phyloP scores from a whole-genome alignment of 129 eudicot genomes.

The Glebionis coronaria region DNA sequence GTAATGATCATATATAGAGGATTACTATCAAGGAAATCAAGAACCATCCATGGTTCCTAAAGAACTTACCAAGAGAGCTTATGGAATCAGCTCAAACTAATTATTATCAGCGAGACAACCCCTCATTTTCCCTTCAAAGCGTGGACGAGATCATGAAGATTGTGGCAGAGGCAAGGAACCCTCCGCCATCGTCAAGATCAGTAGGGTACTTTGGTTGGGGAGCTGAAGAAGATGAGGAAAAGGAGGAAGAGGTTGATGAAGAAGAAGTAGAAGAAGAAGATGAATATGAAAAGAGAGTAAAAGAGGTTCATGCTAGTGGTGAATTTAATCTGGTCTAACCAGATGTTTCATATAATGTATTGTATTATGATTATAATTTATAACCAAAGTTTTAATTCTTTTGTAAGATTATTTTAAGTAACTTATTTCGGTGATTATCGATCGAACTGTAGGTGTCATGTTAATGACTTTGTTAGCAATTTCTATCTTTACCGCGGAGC shows the following conservation, averaged over 20 bases:
- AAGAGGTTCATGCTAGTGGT: slow-evolving; percentile 67
- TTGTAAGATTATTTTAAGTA: slow-evolving; percentile 12
- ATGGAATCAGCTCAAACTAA: slow-evolving; percentile 58
- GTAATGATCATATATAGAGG: slow-evolving; percentile 43
- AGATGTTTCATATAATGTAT: slow-evolving; percentile 1
- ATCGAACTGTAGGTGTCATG: neutral
- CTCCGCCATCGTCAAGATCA: slow-evolving; percentile 43
- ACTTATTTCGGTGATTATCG: neutral
- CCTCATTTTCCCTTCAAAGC: slow-evolving; percentile 53
- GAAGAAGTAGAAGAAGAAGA: slow-evolving; percentile 60
- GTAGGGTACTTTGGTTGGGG: slow-evolving; percentile 57
- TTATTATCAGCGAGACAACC: slow-evolving; percentile 53
- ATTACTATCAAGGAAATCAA: slow-evolving; percentile 65
- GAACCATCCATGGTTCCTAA: slow-evolving; percentile 84
- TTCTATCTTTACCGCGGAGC: too few species aligned
- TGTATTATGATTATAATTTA: slow-evolving; percentile 14
- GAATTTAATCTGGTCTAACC: slow-evolving; percentile 38
- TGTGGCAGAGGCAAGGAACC: slow-evolving; percentile 65
- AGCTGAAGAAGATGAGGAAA: slow-evolving; percentile 43
- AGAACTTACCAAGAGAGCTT: slow-evolving; percentile 79
- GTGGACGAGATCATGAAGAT: slow-evolving; percentile 71
- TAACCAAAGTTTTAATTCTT: slow-evolving; percentile 9
- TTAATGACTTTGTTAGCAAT: neutral
- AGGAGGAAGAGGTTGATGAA: slow-evolving; percentile 30
- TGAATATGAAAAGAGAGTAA: slow-evolving; percentile 68